Evolutionary conservation across 257 asterid species (phyloP).

Genomic region (Asclepias syriaca): DNA sequence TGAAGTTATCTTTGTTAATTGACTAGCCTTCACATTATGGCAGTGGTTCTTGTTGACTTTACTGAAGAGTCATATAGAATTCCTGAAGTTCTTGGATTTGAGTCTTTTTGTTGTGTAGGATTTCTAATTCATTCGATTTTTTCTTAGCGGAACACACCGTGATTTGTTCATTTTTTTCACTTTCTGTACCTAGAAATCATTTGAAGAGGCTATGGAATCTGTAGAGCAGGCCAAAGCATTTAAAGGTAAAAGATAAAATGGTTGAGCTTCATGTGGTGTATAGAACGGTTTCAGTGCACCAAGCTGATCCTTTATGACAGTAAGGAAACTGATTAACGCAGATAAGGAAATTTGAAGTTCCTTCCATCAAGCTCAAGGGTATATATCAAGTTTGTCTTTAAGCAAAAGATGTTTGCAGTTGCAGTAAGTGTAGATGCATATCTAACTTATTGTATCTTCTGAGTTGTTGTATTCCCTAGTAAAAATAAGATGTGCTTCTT

Average conservation of each 20-base stretch:
- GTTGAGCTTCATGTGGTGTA: neutral
- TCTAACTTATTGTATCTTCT: neutral
- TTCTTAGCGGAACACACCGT: neutral
- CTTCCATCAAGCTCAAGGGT: neutral
- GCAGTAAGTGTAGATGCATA: neutral
- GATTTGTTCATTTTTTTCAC: neutral
- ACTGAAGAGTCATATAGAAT: neutral
- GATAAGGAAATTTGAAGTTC: neutral
- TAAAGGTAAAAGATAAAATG: constrained; percentile 28
- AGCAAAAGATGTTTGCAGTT: neutral
- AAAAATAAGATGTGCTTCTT: neutral
- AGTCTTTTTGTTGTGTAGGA: neutral
- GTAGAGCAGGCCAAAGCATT: constrained; percentile 55
- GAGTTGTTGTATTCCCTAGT: neutral
- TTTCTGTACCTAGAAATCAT: constrained; percentile 55
- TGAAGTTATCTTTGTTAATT: neutral
- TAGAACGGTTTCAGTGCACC: neutral
- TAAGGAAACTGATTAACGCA: neutral
- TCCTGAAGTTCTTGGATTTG: neutral
- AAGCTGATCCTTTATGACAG: neutral
- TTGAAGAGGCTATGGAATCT: constrained; percentile 76
- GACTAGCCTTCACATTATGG: neutral
- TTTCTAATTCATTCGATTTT: neutral
- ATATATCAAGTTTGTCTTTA: neutral
- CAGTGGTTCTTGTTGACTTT: neutral